Conservation (phyloP, 2,329 filamentous ascomycete species). For the Aspergillus sp. region DNA sequence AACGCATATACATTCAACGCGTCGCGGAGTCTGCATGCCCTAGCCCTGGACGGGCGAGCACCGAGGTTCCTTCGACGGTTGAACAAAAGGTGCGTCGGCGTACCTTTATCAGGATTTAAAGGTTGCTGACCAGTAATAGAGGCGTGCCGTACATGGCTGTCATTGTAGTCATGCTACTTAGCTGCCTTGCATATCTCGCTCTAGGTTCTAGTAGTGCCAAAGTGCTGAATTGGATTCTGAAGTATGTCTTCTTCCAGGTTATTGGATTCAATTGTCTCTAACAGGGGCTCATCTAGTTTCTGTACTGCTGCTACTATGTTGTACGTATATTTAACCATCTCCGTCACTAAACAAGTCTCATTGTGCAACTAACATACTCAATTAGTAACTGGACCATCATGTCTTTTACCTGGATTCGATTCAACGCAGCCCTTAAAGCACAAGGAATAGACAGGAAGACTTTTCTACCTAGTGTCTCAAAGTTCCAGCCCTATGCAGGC, state of each 20-base stretch:
- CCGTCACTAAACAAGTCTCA: not conserved
- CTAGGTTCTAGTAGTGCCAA: not conserved
- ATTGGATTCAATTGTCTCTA: not conserved
- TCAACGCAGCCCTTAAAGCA: constrained; percentile 2
- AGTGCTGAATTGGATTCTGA: constrained; percentile 4
- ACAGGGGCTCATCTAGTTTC: not conserved
- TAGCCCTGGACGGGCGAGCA: not conserved
- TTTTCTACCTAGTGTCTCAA: not conserved
- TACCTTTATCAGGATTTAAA: no score
- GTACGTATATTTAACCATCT: not conserved
- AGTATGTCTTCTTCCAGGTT: not conserved
- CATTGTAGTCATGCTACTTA: constrained; percentile 2
- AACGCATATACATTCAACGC: constrained; percentile 6
- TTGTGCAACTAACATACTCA: not conserved
- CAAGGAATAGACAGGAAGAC: not conserved
- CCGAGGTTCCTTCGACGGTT: not conserved
- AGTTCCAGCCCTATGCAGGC: not conserved
- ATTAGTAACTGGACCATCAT: constrained; percentile 3
- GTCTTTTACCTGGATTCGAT: constrained; percentile 2
- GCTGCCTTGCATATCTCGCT: not conserved
- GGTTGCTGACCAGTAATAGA: not conserved
- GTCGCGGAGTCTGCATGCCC: constrained; percentile 1
- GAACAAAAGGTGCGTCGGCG: not conserved
- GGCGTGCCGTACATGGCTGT: constrained; percentile 3
- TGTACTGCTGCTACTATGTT: constrained; percentile 8